Base-by-base conservation (phyloP, 805 yeast species). In the Myxozyma lipomycoides region DNA sequence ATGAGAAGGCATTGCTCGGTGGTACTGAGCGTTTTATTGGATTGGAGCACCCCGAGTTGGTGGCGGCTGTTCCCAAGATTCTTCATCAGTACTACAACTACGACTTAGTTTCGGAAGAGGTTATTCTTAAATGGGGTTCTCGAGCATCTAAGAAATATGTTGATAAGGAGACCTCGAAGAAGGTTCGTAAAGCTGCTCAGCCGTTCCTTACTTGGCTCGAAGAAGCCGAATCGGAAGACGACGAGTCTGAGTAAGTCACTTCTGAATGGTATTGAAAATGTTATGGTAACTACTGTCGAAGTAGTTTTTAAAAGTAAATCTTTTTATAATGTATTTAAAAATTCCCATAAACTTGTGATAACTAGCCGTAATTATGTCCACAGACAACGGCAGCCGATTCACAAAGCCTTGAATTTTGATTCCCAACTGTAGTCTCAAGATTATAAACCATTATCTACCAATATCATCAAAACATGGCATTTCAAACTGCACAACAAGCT, bases 11-110 rank as follows among this genome's bases (percentile, higher is more conserved):
- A 9, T 80, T 93, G 61, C 76, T 93, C 54, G 98, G 99, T 63
- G 99, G 98, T 58, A 76, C 93, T 61, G 99, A 93, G 75, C 84
- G 98, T 68, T 81, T 86, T 67, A 73, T 91, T 59, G 98, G 98
- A 54, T 70, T 86, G 52, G 86, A 83, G 64, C 81, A 86, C 62
- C 86, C 84, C 38, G 81, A 76, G 30, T 75, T 89, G 62, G 80
- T 88, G 63, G 77, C 84, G 49, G 63, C 72, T 46, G 78, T 91
- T 48, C 93, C 98, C 59, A 88, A 86, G 70, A 81, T 93, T 57
- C 75, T 93, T 63, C 79, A 86, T 71, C 76, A 79, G 64, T 72
- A 88, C 43, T 93, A 93, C 72, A 88, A 90, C 65, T 75, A 79
- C 60, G 98, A 93, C 61, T 71, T 93, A 52, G 73, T 86, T 43